Evolutionary conservation across 176 grass and related monocot species (phyloP).

Genomic region (Ensete ventricosum): DNA sequence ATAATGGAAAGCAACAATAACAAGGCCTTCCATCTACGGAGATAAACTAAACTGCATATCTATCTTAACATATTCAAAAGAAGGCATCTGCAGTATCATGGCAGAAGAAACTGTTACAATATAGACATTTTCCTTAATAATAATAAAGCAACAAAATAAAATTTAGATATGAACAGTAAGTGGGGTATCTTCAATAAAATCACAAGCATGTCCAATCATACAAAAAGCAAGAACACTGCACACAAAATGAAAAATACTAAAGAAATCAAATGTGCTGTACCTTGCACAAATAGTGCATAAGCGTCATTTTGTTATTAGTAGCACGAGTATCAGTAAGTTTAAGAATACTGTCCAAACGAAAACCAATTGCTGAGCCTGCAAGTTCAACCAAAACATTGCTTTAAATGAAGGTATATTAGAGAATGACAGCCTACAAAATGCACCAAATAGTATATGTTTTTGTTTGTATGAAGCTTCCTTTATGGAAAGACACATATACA

Average conservation of each 20-base stretch:
- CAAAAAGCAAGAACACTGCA: background rate
- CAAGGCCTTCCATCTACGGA: background rate
- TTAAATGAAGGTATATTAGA: background rate
- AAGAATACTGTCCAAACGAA: constrained; percentile 89
- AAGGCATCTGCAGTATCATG: background rate
- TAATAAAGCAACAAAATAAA: background rate
- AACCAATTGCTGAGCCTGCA: constrained; percentile 85
- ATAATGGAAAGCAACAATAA: background rate
- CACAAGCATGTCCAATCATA: background rate
- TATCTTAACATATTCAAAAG: background rate
- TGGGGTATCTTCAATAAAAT: background rate
- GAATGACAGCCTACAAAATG: background rate
- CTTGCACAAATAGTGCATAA: constrained; percentile 98
- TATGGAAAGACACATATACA: background rate
- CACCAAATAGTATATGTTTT: background rate
- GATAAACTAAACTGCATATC: background rate
- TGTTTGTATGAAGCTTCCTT: background rate
- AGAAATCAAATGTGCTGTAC: constrained; percentile 35
- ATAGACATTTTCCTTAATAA: background rate
- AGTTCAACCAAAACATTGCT: constrained; percentile 16
- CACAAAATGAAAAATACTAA: constrained; percentile 16
- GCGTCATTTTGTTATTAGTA: constrained; percentile 95
- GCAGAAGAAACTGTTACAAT: background rate
- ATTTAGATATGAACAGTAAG: background rate
- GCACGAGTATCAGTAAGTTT: constrained; percentile 99